Conservation (phyloP, 495 filamentous ascomycete genomes). For the Hypoxylon intermedium region DNA sequence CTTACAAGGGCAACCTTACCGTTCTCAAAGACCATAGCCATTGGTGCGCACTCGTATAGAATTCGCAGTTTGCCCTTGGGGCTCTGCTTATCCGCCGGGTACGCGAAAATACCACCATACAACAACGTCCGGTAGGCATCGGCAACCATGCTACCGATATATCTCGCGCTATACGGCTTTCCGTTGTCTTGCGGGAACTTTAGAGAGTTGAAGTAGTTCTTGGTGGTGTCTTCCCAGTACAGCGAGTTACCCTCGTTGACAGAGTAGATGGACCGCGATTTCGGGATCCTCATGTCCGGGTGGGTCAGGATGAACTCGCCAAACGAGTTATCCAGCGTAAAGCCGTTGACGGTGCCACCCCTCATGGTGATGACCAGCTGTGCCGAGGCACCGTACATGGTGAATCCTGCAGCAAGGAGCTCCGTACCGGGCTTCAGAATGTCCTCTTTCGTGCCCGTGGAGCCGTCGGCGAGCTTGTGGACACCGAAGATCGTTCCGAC, state of each 20-base stretch:
- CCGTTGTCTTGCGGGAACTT: conserved; percentile 74
- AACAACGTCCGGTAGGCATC: conserved; percentile 95
- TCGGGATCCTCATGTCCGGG: conserved; percentile 88
- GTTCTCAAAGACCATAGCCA: conserved; percentile 99
- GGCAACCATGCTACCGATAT: conserved; percentile 98
- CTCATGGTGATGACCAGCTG: conserved; percentile 98
- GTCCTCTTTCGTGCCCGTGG: conserved; percentile 76
- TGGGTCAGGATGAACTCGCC: conserved; percentile 99
- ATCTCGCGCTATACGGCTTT: conserved; percentile 93
- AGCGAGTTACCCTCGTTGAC: conserved; percentile 97
- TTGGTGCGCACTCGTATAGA: conserved; percentile 97
- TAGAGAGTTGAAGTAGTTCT: conserved; percentile 84
- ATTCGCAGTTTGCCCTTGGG: conserved; percentile 98
- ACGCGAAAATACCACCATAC: conserved; percentile 97
- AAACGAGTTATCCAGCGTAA: conserved; percentile 93
- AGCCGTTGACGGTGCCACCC: conserved; percentile 90
- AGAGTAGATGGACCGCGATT: conserved; percentile 86
- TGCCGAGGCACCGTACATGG: conserved; percentile 98
- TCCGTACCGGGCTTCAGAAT: conserved; percentile 87
- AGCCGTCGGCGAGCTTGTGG: conserved; percentile 80
- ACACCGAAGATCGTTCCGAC: conserved; percentile 98
- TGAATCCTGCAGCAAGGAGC: conserved; percentile 93
- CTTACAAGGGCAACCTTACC: conserved; percentile 59
- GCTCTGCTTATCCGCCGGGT: conserved; percentile 96
- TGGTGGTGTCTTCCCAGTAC: conserved; percentile 92